Evolutionary conservation across 441 rosid species (phyloP), one percentile per base, ranked within the genome.

Genomic region (Breynia disticha): DNA sequence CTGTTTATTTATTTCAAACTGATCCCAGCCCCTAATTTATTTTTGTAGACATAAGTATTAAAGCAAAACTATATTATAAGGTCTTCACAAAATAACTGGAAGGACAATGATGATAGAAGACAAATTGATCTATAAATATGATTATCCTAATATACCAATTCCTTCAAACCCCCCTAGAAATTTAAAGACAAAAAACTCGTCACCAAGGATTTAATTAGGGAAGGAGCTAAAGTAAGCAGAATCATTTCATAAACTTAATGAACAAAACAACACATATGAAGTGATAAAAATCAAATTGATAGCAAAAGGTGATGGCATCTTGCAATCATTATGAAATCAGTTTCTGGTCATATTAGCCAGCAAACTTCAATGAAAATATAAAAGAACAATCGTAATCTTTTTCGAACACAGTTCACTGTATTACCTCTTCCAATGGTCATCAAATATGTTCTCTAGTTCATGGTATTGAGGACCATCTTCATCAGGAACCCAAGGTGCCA

Each of bases 401-500:
- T 28, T 32, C 52, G 45, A 65, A 37, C 39, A 61, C 61, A 53
- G 57, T 53, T 42, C 21, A 60, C 32, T 15, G 56, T 67, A 61
- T 59, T 70, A 94, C 97, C 97, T 87, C 54, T 78, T 74, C 78
- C 81, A 59, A 48, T 69, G 73, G 55, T 51, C 65, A 42, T 83
- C 89, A 68, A 93, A 86, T 65, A 70, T 74, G 73, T 85, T 83
- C 19, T 85, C 97, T 57, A 83, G 59, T 47, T 79, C 99, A 50
- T 90, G 78, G 62, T 70, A 68, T 46, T 65, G 78, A 21, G 79
- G 90, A 66, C 57, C 75, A 75, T 77, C 78, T 66, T 67, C 89
- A 60, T 82, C 95, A 55, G 97, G 96, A 48, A 83, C 72, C 99
- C 99, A 89, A 42, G 72, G 95, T 62, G 64, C 72, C 56, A 94